Percentiles rank a stretch among this genome's conserved stretches.
Conservation (phyloP, 768 basidiomycete species). For the Hebeloma cylindrosporum region DNA sequence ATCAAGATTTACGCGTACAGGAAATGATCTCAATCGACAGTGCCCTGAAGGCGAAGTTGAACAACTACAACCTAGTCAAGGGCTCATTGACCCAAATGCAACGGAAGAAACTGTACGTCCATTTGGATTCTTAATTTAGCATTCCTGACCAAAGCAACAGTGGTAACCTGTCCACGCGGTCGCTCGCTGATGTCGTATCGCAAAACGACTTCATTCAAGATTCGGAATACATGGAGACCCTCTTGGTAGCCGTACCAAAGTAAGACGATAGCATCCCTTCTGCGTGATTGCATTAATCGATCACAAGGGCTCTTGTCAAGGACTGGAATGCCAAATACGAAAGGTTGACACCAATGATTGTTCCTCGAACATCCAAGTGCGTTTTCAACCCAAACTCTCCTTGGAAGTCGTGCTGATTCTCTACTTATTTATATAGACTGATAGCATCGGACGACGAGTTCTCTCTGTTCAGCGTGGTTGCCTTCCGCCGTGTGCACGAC, state of each 20-base stretch:
- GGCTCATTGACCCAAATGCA: constrained; percentile 90
- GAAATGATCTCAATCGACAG: constrained; percentile 95
- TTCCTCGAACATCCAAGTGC: constrained; percentile 88
- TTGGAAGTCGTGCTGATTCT: constrained; percentile 2
- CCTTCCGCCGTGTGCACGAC: constrained; percentile 90
- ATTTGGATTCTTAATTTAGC: constrained; percentile 1
- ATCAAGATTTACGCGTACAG: constrained; percentile 38
- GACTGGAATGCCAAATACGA: constrained; percentile 93
- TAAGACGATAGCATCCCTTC: constrained; percentile 37
- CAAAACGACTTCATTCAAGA: constrained; percentile 81
- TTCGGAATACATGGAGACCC: constrained; percentile 92
- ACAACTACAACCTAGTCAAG: constrained; percentile 91
- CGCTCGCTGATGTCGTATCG: constrained; percentile 81
- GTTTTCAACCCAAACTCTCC: constrained; percentile 23
- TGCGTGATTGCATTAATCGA: constrained; percentile 27
- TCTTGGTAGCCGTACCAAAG: constrained; percentile 94
- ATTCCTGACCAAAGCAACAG: constrained; percentile 39
- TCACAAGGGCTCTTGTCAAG: constrained; percentile 67
- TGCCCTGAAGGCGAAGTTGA: constrained; percentile 88
- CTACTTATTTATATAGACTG: constrained; percentile 41
- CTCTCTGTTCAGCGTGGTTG: constrained; percentile 76
- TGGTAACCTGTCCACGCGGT: constrained; percentile 92
- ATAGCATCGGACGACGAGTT: constrained; percentile 89
- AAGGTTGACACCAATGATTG: constrained; percentile 83
- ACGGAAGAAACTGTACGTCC: constrained; percentile 82